Evolutionary conservation across 2,329 filamentous ascomycete genomes (phyloP).

Genomic region (Phaeosphaeriaceae sp.): DNA sequence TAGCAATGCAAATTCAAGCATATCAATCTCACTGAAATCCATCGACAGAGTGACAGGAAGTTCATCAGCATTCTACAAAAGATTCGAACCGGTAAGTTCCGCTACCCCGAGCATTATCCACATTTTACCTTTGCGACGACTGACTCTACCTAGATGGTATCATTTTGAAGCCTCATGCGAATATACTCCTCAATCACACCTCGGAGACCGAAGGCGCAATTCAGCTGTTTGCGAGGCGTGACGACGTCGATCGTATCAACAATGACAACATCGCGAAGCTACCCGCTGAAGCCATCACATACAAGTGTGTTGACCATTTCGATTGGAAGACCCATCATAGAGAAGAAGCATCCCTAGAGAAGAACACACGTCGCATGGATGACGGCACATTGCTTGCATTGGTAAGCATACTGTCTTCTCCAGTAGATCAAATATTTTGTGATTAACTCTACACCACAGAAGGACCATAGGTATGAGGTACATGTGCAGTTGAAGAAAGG

Average conservation of each 20-base stretch:
- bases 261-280: conserved; percentile 43
- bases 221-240: conserved; percentile 54
- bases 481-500: conserved; percentile 57
- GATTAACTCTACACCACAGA: conserved; percentile 10
- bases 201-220: conserved; percentile 55
- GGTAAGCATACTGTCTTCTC: conserved; percentile 3
- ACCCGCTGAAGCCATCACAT: conserved; percentile 29
- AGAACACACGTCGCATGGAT: conserved; percentile 10
- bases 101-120: conserved; percentile 6
- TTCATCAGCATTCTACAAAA: conserved; percentile 67
- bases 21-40: conserved; percentile 63
- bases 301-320: conserved; percentile 54
- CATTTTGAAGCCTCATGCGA: conserved; percentile 48
- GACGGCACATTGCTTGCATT: conserved; percentile 29
- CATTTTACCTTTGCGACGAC: background rate
- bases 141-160: conserved; percentile 12
- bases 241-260: conserved; percentile 44
- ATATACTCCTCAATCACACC: conserved; percentile 56
- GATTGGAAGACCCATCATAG: conserved; percentile 42
- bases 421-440: too few species aligned
- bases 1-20: conserved; percentile 61
- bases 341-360: conserved; percentile 22
- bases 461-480: conserved; percentile 58
- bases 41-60: conserved; percentile 62
- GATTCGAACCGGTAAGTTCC: conserved; percentile 54